These are phyloP conservation scores for Coemansia sp. DNA, from an alignment of 192 early-diverging fungal species.

Conservation along the genomic window DNA sequence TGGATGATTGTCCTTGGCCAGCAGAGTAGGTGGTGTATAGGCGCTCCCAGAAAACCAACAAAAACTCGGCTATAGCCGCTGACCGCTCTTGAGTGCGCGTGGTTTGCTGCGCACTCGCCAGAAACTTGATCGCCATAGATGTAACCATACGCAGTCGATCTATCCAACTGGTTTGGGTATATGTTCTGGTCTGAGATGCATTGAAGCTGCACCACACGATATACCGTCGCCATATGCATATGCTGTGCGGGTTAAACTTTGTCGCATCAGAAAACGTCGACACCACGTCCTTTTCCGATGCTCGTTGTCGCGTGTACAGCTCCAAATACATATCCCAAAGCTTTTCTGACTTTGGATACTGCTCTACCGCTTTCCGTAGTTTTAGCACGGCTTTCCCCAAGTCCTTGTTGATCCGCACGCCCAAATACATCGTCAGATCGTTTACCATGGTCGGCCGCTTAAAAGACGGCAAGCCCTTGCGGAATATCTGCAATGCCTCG, in stretches of 20 bases:
- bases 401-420: conserved; percentile 9
- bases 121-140: conserved; percentile 18
- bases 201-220: conserved; percentile 38
- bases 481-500: conserved; percentile 12
- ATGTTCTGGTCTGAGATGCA: background rate
- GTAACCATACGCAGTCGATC: conserved; percentile 16
- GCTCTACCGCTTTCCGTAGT: conserved; percentile 19
- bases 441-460: background rate
- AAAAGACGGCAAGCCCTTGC: conserved; percentile 5
- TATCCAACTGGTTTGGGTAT: conserved; percentile 12
- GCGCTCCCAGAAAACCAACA: conserved; percentile 29
- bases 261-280: conserved; percentile 39
- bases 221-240: conserved; percentile 32
- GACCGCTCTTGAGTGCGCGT: conserved; percentile 14
- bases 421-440: conserved; percentile 7
- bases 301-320: conserved; percentile 30
- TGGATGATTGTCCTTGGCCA: background rate
- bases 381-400: conserved; percentile 18
- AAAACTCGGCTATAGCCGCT: conserved; percentile 21
- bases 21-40: conserved; percentile 7
- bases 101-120: conserved; percentile 1
- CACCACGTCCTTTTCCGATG: conserved; percentile 14
- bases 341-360: conserved; percentile 25
- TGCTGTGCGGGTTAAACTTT: conserved; percentile 25
- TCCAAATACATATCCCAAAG: conserved; percentile 47